Percentiles rank a stretch among this genome's conserved stretches.
phyloP scores from a whole-genome alignment of 768 basidiomycete species.

The Leccinum broughii region DNA sequence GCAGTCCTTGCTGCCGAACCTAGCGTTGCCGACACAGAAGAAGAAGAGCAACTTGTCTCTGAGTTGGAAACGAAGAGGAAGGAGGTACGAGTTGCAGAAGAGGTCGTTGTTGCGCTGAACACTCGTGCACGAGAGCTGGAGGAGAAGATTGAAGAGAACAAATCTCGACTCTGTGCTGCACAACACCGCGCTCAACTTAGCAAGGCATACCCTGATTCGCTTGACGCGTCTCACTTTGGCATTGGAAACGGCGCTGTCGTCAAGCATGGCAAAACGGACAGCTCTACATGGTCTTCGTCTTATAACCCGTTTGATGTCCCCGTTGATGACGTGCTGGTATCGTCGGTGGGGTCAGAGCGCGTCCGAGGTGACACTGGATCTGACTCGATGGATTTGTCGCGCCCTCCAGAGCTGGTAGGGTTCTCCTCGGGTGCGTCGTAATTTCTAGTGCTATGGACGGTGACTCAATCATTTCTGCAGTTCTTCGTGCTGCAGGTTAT shows the following conservation, averaged over 20 bases:
- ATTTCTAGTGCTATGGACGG: conserved; percentile 19
- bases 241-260: conserved; percentile 7
- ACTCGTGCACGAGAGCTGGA: conserved; percentile 73
- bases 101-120: conserved; percentile 60
- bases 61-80: conserved; percentile 56
- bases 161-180: conserved; percentile 55
- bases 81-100: conserved; percentile 62
- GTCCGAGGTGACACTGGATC: conserved; percentile 8
- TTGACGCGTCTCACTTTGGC: conserved; percentile 7
- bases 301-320: conserved; percentile 34
- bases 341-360: conserved; percentile 17
- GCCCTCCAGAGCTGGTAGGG: conserved; percentile 31
- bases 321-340: conserved; percentile 19
- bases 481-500: conserved; percentile 40
- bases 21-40: conserved; percentile 42
- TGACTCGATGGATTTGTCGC: conserved; percentile 17
- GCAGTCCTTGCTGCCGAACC: conserved; percentile 48
- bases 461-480: conserved; percentile 15
- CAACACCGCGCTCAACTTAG: conserved; percentile 57
- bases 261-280: conserved; percentile 19
- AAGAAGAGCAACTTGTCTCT: conserved; percentile 44
- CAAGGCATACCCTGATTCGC: conserved; percentile 35
- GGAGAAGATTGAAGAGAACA: conserved; percentile 63
- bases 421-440: conserved; percentile 33
- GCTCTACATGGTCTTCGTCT: conserved; percentile 25